Evolutionary conservation across 805 yeast genomes (phyloP), one percentile per base, ranked within the genome.

Genomic region (Ogataea corticis): DNA sequence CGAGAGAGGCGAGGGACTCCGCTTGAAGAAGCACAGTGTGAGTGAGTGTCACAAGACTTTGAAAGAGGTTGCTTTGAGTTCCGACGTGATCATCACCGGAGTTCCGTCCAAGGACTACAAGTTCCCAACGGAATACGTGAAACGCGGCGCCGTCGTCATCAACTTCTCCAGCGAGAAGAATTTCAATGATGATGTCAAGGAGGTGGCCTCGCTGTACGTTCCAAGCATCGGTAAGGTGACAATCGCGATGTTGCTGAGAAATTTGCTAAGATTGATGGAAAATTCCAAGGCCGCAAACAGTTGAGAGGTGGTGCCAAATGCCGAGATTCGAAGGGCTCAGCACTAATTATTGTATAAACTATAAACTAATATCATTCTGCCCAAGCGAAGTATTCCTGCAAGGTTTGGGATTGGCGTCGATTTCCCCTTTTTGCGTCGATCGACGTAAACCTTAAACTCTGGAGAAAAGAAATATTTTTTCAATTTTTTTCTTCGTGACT

Each of bases 191-290:
- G 83, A 79, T 45, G 87, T 94, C 46, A 92, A 92, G 69, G 77
- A 77, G 42, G 84, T 79, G 55, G 98, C 99, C 6, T 84, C 96
- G 1, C 71, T 94, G 35, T 94, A 92, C 62, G 97, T 94, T 29
- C 98, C 99, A 14, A 85, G 89, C 61, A 88, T 90, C 25, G 99
- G 99, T 14, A 94, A 94, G 67, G 98, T 94, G 28, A 94, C 99
- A 31, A 91, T 94, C 50, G 80, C 96, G 48, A 94, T 94, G 97
- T 70, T 94, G 33, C 70, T 94, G 66, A 81, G 99, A 65, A 94
- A 94, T 65, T 72, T 94, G 67, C 68, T 94, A 47, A 79, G 99
- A 55, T 72, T 94, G 53, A 79, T 86, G 52, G 82, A 84, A 40
- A 91, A 94, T 70, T 78, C 76, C 49, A 45, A 52, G 5, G 25